These are phyloP conservation scores for Alternaria triticina DNA, from an alignment of 2,329 filamentous ascomycete species.

Conservation along the genomic window DNA sequence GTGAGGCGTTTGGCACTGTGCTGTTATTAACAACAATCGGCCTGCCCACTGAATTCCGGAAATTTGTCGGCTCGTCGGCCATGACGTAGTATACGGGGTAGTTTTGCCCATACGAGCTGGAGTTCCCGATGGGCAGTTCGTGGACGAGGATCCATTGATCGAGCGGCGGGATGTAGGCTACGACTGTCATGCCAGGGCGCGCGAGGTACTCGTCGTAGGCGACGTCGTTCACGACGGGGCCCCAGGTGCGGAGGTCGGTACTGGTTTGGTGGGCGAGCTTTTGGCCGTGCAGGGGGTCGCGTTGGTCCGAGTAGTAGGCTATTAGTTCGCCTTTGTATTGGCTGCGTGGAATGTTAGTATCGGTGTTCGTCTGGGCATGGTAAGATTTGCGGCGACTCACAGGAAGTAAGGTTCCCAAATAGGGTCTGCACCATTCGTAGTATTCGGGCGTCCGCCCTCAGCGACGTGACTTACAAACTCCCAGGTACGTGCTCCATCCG, in stretches of 20 bases:
- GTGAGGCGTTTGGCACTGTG: conserved; percentile 25
- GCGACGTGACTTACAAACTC: conserved; percentile 32
- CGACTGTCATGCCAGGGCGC: conserved; percentile 32
- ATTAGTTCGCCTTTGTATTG: conserved; percentile 26
- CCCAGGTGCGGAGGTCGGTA: conserved; percentile 23
- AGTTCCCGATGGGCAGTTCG: conserved; percentile 27
- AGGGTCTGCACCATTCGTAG: conserved; percentile 28
- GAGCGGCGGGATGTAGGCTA: conserved; percentile 24
- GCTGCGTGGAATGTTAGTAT: conserved; percentile 1
- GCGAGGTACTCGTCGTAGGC: conserved; percentile 23
- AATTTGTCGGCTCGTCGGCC: conserved; percentile 24
- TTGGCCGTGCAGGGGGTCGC: conserved; percentile 31
- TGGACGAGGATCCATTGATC: conserved; percentile 32
- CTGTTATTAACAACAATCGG: conserved; percentile 26
- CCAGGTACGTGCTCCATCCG: conserved; percentile 25
- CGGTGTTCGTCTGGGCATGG: not conserved
- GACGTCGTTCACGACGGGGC: conserved; percentile 30
- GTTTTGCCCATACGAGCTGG: conserved; percentile 18
- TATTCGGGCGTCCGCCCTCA: conserved; percentile 22
- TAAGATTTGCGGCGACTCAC: conserved; percentile 4
- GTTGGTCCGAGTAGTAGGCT: conserved; percentile 36
- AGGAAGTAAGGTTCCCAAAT: conserved; percentile 34
- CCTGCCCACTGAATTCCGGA: conserved; percentile 15
- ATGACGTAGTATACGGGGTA: conserved; percentile 33
- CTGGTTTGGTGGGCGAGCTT: conserved; percentile 32